Evolutionary conservation across 306 rosid genomes (phyloP).

Genomic region (Fragaria nilgerrensis): DNA sequence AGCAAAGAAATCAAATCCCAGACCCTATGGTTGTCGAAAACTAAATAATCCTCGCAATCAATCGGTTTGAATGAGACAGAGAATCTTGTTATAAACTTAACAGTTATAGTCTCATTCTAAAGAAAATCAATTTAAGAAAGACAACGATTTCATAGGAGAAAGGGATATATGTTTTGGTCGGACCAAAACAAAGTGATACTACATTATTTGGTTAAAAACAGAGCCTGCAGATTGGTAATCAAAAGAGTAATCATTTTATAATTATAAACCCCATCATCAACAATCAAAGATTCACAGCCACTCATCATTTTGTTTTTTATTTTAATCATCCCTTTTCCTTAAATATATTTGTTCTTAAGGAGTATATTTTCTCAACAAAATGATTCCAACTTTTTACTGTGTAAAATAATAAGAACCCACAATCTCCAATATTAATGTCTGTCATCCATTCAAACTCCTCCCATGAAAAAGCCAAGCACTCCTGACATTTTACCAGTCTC

Average conservation of each 20-base stretch:
- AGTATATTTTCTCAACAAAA: constrained; percentile 39
- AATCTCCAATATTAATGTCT: constrained; percentile 47
- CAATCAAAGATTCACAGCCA: constrained; percentile 14
- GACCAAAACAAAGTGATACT: constrained; percentile 27
- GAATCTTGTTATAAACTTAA: too few species aligned
- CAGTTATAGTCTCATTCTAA: too few species aligned
- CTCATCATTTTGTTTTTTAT: constrained; percentile 11
- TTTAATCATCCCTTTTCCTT: constrained; percentile 13
- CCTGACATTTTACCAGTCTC: constrained; percentile 62
- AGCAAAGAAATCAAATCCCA: too few species aligned
- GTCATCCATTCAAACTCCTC: constrained; percentile 65
- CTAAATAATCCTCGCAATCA: too few species aligned
- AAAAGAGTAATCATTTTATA: constrained; percentile 75
- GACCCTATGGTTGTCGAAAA: too few species aligned
- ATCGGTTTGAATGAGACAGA: too few species aligned
- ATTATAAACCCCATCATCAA: constrained; percentile 85
- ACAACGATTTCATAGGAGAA: not conserved
- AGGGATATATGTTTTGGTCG: not conserved
- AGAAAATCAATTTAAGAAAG: too few species aligned
- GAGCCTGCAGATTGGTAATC: constrained; percentile 47
- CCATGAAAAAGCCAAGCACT: constrained; percentile 50
- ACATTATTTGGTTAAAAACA: constrained; percentile 30
- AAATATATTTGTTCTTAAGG: constrained; percentile 1
- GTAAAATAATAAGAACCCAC: constrained; percentile 40
- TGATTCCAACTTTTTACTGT: constrained; percentile 52